phyloP scores from a whole-genome alignment of 441 rosid genomes.

The Raphanus hybrid region DNA sequence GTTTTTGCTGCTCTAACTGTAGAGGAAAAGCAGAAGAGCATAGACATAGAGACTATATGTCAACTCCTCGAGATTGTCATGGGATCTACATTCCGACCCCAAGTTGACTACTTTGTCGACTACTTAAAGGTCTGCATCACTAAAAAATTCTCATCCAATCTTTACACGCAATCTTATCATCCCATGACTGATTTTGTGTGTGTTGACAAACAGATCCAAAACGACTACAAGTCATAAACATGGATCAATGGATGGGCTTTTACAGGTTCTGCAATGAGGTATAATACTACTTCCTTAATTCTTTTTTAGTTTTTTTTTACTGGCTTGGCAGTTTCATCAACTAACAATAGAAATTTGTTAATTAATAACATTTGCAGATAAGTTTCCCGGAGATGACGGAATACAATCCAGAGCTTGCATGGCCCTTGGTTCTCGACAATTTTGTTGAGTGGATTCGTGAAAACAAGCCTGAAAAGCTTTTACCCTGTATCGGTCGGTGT shows the following conservation, averaged over 20 bases:
- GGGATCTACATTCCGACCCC: conserved; percentile 69
- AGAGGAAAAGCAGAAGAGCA: conserved; percentile 95
- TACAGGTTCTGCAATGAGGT: conserved; percentile 84
- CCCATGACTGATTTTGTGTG: background rate
- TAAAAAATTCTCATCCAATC: too few species aligned
- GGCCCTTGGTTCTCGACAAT: conserved; percentile 49
- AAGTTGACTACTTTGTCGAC: conserved; percentile 76
- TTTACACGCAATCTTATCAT: background rate
- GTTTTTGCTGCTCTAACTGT: conserved; percentile 34
- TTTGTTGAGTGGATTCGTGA: conserved; percentile 1
- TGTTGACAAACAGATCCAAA: conserved; percentile 52
- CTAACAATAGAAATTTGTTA: background rate
- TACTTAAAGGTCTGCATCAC: conserved; percentile 53
- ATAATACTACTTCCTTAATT: background rate
- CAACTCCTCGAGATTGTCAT: conserved; percentile 80
- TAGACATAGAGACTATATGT: conserved; percentile 87
- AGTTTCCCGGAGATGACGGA: conserved; percentile 68
- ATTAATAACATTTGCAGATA: conserved; percentile 50
- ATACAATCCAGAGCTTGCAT: conserved; percentile 76
- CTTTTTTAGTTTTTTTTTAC: background rate
- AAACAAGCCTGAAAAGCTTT: background rate
- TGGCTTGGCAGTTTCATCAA: background rate
- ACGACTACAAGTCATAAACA: conserved; percentile 76
- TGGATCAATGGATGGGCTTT: conserved; percentile 85
- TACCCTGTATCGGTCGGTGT: background rate